phyloP scores from a whole-genome alignment of 1,284 basidiomycete genomes.

The Phlebopus sp. region DNA sequence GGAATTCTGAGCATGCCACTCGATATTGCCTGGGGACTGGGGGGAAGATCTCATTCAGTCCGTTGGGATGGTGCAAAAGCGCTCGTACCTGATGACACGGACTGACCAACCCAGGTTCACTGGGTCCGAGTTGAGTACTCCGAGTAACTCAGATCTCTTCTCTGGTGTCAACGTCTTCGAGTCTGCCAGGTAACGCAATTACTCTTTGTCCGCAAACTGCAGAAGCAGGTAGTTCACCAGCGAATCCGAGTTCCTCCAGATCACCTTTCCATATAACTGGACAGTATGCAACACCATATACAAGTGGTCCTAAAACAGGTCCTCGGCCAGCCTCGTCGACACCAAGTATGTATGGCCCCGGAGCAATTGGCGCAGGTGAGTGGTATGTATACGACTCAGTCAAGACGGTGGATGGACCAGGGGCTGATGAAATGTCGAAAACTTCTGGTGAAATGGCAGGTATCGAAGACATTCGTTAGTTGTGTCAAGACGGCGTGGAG shows the following conservation, averaged over 20 bases:
- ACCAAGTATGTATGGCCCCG: slow-evolving; percentile 83
- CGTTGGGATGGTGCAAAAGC: not conserved
- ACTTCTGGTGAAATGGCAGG: not conserved
- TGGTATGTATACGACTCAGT: slow-evolving; percentile 81
- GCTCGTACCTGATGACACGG: slow-evolving; percentile 65
- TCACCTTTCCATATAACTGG: slow-evolving; percentile 74
- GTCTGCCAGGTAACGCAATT: slow-evolving; percentile 46
- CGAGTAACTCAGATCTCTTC: slow-evolving; percentile 61
- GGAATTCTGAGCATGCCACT: slow-evolving; percentile 85
- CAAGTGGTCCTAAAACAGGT: slow-evolving; percentile 90
- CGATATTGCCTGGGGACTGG: slow-evolving; percentile 88
- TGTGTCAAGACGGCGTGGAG: not conserved
- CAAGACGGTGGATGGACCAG: slow-evolving; percentile 55
- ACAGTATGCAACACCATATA: slow-evolving; percentile 95
- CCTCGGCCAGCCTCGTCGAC: slow-evolving; percentile 97
- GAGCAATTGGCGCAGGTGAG: slow-evolving; percentile 62
- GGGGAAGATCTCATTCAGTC: slow-evolving; percentile 17
- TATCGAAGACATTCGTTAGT: not conserved
- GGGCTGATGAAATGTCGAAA: slow-evolving; percentile 46
- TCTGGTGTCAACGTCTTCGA: slow-evolving; percentile 87
- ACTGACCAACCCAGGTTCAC: slow-evolving; percentile 80
- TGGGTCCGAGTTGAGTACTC: slow-evolving; percentile 63
- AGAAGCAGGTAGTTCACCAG: slow-evolving; percentile 48
- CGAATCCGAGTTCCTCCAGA: slow-evolving; percentile 84
- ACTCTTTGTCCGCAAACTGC: not conserved